Conservation (phyloP, 345 rosid genomes). For the Salix purpurea region DNA sequence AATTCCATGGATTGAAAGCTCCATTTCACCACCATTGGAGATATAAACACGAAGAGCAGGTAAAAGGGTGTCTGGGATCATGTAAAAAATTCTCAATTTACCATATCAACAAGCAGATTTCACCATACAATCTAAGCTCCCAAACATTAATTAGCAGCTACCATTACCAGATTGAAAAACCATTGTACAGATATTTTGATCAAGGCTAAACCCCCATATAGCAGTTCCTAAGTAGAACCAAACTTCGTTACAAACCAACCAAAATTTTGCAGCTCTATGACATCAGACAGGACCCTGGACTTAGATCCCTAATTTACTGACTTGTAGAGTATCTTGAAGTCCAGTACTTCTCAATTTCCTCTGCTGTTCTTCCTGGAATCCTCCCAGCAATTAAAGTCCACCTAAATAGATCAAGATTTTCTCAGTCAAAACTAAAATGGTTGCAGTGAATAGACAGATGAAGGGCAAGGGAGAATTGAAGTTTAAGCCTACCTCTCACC, state of each 20-base stretch:
- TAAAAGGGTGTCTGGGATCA: neutral
- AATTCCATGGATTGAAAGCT: neutral
- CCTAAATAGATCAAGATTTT: slow-evolving; percentile 15
- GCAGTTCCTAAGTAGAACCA: neutral
- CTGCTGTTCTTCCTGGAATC: slow-evolving; percentile 55
- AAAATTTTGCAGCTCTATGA: slow-evolving; percentile 1
- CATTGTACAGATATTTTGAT: neutral
- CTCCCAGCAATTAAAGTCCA: slow-evolving; percentile 58
- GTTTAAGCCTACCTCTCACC: slow-evolving; percentile 42
- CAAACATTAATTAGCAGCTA: neutral
- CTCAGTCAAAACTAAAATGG: neutral
- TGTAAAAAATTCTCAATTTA: neutral
- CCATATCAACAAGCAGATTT: neutral
- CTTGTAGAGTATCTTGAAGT: slow-evolving; percentile 40
- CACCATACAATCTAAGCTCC: neutral
- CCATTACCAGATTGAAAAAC: neutral
- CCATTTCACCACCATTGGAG: neutral
- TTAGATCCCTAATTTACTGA: neutral
- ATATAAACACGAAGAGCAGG: neutral
- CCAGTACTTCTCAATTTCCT: slow-evolving; percentile 58
- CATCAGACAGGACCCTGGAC: neutral
- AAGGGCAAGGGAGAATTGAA: neutral
- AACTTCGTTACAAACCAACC: neutral
- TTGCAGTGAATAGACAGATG: neutral
- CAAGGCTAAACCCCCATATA: neutral